Base-by-base conservation (phyloP, 257 asterid species). In the Paulownia fortunei region DNA sequence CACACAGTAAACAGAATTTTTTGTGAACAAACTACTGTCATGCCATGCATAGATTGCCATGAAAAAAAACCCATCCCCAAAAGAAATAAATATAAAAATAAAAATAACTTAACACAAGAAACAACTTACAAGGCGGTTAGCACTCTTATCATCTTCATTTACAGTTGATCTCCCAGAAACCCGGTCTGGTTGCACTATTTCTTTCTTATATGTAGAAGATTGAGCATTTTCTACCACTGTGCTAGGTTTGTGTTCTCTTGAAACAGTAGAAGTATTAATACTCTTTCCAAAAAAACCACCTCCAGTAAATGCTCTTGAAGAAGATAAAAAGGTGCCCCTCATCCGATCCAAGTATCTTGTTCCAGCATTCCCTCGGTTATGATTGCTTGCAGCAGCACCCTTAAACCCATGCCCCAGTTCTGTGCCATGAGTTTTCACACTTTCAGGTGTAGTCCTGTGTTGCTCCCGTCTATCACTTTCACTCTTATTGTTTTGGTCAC, bases 221-320 rank as follows among this genome's bases (percentile, higher is more conserved):
- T 88, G 94, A 65, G 77, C 72, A 74, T 84, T 90, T 74, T 92
- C 97, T 16, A 81, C 67, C 32, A 86, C 74, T 47, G 84, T 46
- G 79, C 69, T 82, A 79, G 92, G 82, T 84, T 87, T 94, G 58
- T 77, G 92, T 67, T 94, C 97, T 79, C 94, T 94, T 23, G 89
- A 81, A 82, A 78, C 73, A 59, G 81, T 55, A 76, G 89, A 41
- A n/a, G 72, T 54, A 82, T 79, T n/a, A n/a, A n/a, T n/a, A n/a
- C n/a, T n/a, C n/a, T n/a, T n/a, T n/a, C n/a, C n/a, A n/a, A n/a
- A n/a, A 74, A 94, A 90, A 5, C 89, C 83, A 37, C 96, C 88
- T 73, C 96, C 94, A 16, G 97, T 88, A 79, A 89, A 84, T 82
- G 97, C 98, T 85, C 92, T 87, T 72, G 98, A 94, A 81, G 98